Evolutionary conservation across 2,329 filamentous ascomycete genomes (phyloP), one percentile per base, ranked within the genome.

Genomic region (Xylaria sp.): DNA sequence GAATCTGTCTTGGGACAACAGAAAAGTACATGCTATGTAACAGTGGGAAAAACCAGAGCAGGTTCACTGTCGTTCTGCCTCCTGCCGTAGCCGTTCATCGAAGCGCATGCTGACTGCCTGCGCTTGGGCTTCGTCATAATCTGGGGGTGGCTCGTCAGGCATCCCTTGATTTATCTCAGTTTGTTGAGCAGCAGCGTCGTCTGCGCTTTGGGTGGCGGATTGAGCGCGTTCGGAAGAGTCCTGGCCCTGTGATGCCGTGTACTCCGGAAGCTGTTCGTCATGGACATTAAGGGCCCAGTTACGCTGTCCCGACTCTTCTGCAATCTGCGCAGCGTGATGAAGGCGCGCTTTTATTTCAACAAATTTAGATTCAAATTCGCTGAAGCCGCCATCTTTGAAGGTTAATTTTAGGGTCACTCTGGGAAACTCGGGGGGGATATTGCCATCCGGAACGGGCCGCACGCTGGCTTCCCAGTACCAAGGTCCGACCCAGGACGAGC

Each of bases 361-460:
- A 77, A 94, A 97, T 62, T 89, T 89, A 60, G 89, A 88, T 76
- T 94, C 91, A 78, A 97, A 98, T 74, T 97, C 94, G 79, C 92
- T 96, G 67, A 94, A 94, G n/a, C 95, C 95, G 52, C 95, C 95
- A 71, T 98, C 94, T 78, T 94, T 94, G 84, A 98, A 98, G 25
- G 91, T 94, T 76, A 98, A 87, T 79, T 92, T 94, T 73, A 97
- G 81, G 76, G 96, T 93, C 52, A 97, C 85, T 34, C 90, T 89
- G 20, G 91, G 87, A 70, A 93, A 87, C 25, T 91, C 85, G 5
- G 91, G 82, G 0, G 94, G 93, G 60, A 98, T 92, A 59, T 93
- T 93, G 46, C 96, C 96, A 44, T 92, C 92, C 0, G 91, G 84
- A 28, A 97, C 93, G 1, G 95, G 94, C 75, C 92, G 91, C 67